Percentiles rank a stretch among this genome's conserved stretches.
These are phyloP conservation scores for Chytridium lagenaria DNA, from an alignment of 371 early-diverging fungal genomes.

Conservation along the genomic window DNA sequence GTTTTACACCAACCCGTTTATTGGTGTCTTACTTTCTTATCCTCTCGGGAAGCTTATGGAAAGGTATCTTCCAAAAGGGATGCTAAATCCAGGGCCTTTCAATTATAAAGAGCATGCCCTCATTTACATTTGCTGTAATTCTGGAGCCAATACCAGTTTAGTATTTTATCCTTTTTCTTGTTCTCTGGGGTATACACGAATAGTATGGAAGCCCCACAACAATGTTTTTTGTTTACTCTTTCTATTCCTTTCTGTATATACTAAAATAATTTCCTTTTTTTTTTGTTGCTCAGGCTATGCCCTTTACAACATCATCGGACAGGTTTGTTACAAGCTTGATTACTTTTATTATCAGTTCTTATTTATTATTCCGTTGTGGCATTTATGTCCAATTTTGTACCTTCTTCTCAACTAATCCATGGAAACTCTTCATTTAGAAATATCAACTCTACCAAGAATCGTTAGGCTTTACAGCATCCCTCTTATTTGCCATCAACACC, in stretches of 20 bases:
- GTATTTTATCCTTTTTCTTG: neutral
- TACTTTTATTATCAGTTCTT: too few species aligned
- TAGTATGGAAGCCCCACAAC: too few species aligned
- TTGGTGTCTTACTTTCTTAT: slow-evolving; percentile 29
- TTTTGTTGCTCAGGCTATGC: slow-evolving; percentile 1
- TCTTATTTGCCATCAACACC: slow-evolving; percentile 27
- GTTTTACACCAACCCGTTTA: slow-evolving; percentile 30
- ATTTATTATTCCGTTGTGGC: too few species aligned
- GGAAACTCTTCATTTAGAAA: too few species aligned
- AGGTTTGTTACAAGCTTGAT: slow-evolving; percentile 30
- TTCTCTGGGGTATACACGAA: too few species aligned
- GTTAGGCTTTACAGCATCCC: neutral
- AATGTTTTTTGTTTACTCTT: too few species aligned
- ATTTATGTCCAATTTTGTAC: too few species aligned
- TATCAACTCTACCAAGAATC: slow-evolving; percentile 2
- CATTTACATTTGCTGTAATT: slow-evolving; percentile 22
- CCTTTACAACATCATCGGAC: slow-evolving; percentile 6
- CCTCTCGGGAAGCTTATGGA: slow-evolving; percentile 32
- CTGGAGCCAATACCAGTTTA: slow-evolving; percentile 22
- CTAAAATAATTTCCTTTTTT: too few species aligned
- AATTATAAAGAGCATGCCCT: slow-evolving; percentile 41
- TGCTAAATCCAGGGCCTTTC: slow-evolving; percentile 44
- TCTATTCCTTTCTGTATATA: too few species aligned
- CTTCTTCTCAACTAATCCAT: too few species aligned
- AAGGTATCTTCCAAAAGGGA: slow-evolving; percentile 29